These are phyloP conservation scores for Leccinum olivaceoglutinosum DNA, from an alignment of 1,284 basidiomycete species.

Conservation along the genomic window DNA sequence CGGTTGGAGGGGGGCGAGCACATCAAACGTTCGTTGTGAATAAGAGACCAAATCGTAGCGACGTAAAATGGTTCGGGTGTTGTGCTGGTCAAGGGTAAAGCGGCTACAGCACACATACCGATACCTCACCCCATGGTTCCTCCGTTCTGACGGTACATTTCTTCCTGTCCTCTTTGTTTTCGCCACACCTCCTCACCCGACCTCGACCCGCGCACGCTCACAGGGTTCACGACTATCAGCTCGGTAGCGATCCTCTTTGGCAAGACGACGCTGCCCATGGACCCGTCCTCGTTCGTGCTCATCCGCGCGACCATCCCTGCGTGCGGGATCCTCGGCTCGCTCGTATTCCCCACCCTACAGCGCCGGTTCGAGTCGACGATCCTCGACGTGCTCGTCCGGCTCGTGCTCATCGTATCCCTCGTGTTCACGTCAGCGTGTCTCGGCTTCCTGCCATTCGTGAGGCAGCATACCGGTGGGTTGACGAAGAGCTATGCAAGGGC, in stretches of 20 bases:
- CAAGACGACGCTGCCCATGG: conserved; percentile 75
- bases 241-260: conserved; percentile 80
- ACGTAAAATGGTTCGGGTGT: too few species aligned
- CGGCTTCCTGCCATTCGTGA: conserved; percentile 52
- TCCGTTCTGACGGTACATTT: conserved; percentile 77
- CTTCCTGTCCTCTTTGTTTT: not conserved
- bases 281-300: conserved; percentile 62
- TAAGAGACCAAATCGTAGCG: too few species aligned
- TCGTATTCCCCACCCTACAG: conserved; percentile 45
- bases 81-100: conserved; percentile 55
- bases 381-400: conserved; percentile 56
- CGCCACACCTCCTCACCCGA: too few species aligned
- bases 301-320: conserved; percentile 66
- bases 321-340: conserved; percentile 65
- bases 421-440: conserved; percentile 83
- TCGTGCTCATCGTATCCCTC: conserved; percentile 61
- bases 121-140: conserved; percentile 87
- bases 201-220: not conserved
- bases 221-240: conserved; percentile 79
- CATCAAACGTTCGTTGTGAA: conserved; percentile 32
- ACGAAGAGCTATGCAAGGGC: too few species aligned
- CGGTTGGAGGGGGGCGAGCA: not conserved
- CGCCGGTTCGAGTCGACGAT: conserved; percentile 57
- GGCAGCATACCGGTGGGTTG: not conserved
- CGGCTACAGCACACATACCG: conserved; percentile 78